Evolutionary conservation across 2,329 filamentous ascomycete genomes (phyloP), one percentile per base, ranked within the genome.

Genomic region (Clarireedia sp.): DNA sequence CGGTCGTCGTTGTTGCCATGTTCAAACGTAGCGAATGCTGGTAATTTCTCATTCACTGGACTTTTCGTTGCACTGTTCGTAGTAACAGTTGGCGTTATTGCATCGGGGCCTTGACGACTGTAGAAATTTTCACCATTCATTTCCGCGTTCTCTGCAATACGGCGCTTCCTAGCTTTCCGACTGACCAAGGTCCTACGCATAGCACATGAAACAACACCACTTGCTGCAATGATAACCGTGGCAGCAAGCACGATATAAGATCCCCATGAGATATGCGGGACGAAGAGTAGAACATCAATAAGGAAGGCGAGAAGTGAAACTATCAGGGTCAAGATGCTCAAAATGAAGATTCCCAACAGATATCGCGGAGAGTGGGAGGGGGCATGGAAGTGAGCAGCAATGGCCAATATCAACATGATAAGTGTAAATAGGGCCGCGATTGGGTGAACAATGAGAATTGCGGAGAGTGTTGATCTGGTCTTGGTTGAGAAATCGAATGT

Each of bases 51-150:
- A 10, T 77, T 73, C 5, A 72, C 78, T 41, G 76, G 75, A 45
- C 79, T 78, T 66, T 79, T 79, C 21, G 82, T 70, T 46, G 80
- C 72, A 8, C 83, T 79, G 19, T 81, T 82, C 7, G 83, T 72
- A 59, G 77, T 72, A 5, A 68, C 67, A 4, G 73, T 68, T 2
- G 72, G 72, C 69, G 40, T 71, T 65, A 37, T 56, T 24, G 45
- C 48, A 3, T 52, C 56, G 16, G 59, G 45, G 9, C 59, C 63
- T 70, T 86, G 82, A 57, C 85, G 79, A 65, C 85, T 87, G 72
- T 95, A 96, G 69, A 87, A 96, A 67, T 91, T 94, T 66, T 94
- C 85, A 26, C 92, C 92, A 69, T 89, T 97, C 91, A 97, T 97
- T 69, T 97, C 91, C 7, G 91, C 89, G 68, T 97, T 96, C 70